These are phyloP conservation scores for Psidium friedrichsthalianum DNA, from an alignment of 345 rosid species.

Conservation along the genomic window DNA sequence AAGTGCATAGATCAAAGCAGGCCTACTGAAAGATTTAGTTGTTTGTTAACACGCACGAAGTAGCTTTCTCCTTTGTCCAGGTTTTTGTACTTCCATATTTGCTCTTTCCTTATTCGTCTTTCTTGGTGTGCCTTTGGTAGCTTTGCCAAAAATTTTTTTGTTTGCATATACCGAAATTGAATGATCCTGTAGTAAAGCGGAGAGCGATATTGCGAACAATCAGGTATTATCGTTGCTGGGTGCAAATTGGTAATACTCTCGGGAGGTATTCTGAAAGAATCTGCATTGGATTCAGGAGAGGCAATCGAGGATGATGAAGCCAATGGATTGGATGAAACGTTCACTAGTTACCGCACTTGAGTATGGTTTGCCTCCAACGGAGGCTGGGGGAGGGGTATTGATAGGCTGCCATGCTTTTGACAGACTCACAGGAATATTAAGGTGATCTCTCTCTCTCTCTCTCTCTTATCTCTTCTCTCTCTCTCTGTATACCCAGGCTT, in stretches of 20 bases:
- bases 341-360: constrained; percentile 80
- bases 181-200: constrained; percentile 94
- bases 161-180: constrained; percentile 95
- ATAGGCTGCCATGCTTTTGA: constrained; percentile 75
- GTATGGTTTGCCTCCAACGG: constrained; percentile 93
- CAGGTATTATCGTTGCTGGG: constrained; percentile 25
- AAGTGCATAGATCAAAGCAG: constrained; percentile 65
- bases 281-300: constrained; percentile 37
- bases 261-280: not conserved
- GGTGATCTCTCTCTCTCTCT: constrained; percentile 25
- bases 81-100: not conserved
- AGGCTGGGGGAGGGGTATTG: constrained; percentile 96
- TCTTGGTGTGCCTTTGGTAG: constrained; percentile 16
- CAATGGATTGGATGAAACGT: constrained; percentile 92
- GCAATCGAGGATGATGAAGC: constrained; percentile 98
- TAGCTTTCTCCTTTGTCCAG: constrained; percentile 3
- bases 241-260: not conserved
- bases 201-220: constrained; percentile 92
- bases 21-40: constrained; percentile 89
- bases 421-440: constrained; percentile 95
- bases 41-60: constrained; percentile 87
- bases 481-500: too few species aligned
- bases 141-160: too few species aligned
- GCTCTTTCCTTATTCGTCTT: not conserved
- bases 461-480: not conserved